A percentile compares a stretch with the other conserved stretches of the same genome.
These are phyloP conservation scores for Saccharata proteae DNA, from an alignment of 2,329 filamentous ascomycete species.

Conservation along the genomic window DNA sequence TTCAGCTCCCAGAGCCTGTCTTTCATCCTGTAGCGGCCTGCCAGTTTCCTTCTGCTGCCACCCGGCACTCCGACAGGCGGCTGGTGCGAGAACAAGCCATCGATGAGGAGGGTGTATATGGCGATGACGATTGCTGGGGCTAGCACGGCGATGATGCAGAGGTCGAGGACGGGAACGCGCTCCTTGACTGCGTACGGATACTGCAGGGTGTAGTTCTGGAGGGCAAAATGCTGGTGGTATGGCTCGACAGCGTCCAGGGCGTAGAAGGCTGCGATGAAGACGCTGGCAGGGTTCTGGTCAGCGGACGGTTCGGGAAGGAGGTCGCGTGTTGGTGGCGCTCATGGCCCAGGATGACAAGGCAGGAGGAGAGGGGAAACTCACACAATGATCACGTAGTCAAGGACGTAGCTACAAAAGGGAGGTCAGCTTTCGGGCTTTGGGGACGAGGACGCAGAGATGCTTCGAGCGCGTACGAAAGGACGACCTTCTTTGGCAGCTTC, in stretches of 20 bases:
- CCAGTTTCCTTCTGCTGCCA: slow-evolving; percentile 21
- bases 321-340: slow-evolving; percentile 24
- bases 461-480: slow-evolving; percentile 37
- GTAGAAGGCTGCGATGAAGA: slow-evolving; percentile 39
- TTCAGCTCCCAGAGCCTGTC: slow-evolving; percentile 51
- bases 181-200: slow-evolving; percentile 46
- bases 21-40: slow-evolving; percentile 39
- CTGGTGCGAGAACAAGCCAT: slow-evolving; percentile 45
- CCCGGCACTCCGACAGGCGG: slow-evolving; percentile 18
- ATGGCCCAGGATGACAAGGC: too few relatives aligned
- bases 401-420: slow-evolving; percentile 37
- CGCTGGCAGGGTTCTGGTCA: slow-evolving; percentile 25
- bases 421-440: slow-evolving; percentile 13
- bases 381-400: slow-evolving; percentile 49
- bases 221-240: slow-evolving; percentile 46
- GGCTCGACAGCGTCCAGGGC: slow-evolving; percentile 42
- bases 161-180: slow-evolving; percentile 38
- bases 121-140: slow-evolving; percentile 40
- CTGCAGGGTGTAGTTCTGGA: slow-evolving; percentile 44
- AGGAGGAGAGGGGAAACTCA: slow-evolving; percentile 22
- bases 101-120: slow-evolving; percentile 44
- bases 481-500: slow-evolving; percentile 35
- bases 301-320: slow-evolving; percentile 15
- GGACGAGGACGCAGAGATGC: slow-evolving; percentile 18
- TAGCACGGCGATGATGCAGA: slow-evolving; percentile 37